A percentile compares a stretch with the other conserved stretches of the same genome.
Evolutionary conservation across 2,329 filamentous ascomycete species (phyloP).

Genomic region (Sporothrix inflata): DNA sequence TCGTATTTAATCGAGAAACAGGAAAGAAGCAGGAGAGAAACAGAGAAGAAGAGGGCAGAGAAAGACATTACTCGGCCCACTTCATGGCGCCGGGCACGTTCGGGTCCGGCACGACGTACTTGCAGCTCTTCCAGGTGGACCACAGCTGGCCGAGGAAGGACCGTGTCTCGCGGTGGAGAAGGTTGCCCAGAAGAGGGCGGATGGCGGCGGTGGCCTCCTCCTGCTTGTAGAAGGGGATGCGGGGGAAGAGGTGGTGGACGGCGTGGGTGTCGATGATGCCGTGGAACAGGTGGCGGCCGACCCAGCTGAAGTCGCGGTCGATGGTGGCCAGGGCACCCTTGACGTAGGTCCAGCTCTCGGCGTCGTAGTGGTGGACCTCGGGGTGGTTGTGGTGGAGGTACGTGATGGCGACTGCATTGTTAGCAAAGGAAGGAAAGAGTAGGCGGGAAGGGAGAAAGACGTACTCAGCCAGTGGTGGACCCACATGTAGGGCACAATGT

Average conservation of each 20-base stretch:
- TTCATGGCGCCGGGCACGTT: constrained; percentile 43
- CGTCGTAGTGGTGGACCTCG: constrained; percentile 85
- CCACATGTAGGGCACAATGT: constrained; percentile 92
- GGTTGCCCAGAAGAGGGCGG: constrained; percentile 87
- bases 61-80: constrained; percentile 39
- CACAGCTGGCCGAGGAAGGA: constrained; percentile 52
- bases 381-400: constrained; percentile 97
- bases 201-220: constrained; percentile 37
- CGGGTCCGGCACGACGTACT: constrained; percentile 51
- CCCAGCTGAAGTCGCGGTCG: constrained; percentile 94
- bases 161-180: constrained; percentile 79
- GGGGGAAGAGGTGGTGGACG: constrained; percentile 86
- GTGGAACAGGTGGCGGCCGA: constrained; percentile 85
- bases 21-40: not conserved
- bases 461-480: constrained; percentile 98
- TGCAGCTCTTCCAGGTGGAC: constrained; percentile 51
- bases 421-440: not conserved
- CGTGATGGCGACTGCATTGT: constrained; percentile 79
- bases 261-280: constrained; percentile 97
- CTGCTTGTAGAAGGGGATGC: constrained; percentile 64
- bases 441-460: constrained; percentile 39
- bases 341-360: constrained; percentile 84
- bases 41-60: not conserved
- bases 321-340: constrained; percentile 92
- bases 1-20: not conserved